phyloP scores from a whole-genome alignment of 148 eudicot genomes.

The Mesembryanthemum crystallinum region DNA sequence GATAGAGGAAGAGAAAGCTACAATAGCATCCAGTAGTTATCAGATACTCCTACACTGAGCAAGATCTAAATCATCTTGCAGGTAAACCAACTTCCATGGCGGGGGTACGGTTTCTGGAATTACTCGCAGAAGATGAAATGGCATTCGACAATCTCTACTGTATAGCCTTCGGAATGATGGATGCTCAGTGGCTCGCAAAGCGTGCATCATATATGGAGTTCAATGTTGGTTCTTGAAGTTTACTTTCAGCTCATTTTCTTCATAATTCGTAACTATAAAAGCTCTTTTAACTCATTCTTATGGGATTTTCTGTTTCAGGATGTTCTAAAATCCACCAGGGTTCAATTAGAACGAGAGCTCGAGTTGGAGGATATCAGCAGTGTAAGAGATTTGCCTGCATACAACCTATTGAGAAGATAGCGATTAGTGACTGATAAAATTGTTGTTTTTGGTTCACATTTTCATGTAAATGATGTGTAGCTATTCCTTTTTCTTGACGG shows the following conservation, averaged over 20 bases:
- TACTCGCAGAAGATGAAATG: conserved; percentile 65
- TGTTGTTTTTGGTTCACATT: background rate
- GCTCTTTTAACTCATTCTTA: background rate
- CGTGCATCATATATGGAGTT: conserved; percentile 87
- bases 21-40: background rate
- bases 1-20: background rate
- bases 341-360: conserved; percentile 83
- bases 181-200: conserved; percentile 85
- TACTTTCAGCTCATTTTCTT: background rate
- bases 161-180: conserved; percentile 73
- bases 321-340: conserved; percentile 81
- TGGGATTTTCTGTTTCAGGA: conserved; percentile 41
- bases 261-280: too few species aligned
- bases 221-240: conserved; percentile 36
- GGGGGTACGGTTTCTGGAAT: conserved; percentile 50
- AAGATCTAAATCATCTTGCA: conserved; percentile 32
- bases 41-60: too few species aligned
- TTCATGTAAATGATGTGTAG: conserved; percentile 11
- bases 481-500: background rate
- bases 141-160: conserved; percentile 71
- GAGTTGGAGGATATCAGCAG: conserved; percentile 63
- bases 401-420: conserved; percentile 61
- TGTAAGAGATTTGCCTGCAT: conserved; percentile 83
- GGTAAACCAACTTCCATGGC: conserved; percentile 56
- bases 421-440: conserved; percentile 6